phyloP scores from a whole-genome alignment of 768 basidiomycete genomes.

The Tulasnella sp. region DNA sequence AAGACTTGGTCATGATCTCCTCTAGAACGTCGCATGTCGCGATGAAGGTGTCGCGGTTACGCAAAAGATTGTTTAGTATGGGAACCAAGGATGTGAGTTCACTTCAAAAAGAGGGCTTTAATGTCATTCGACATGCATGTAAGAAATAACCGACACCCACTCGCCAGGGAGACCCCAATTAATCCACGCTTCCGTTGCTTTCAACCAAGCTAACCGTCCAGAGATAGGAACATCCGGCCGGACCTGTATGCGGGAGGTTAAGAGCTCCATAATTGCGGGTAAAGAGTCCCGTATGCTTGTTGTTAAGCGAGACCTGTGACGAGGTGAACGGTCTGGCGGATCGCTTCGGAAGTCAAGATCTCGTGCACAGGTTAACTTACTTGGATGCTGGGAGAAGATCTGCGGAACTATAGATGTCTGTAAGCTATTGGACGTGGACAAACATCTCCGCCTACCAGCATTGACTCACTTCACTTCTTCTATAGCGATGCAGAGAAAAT shows the following conservation, averaged over 20 bases:
- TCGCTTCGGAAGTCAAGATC: too few relatives aligned
- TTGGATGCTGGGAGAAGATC: conserved; percentile 64
- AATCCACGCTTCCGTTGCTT: conserved; percentile 65
- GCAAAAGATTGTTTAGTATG: conserved; percentile 49
- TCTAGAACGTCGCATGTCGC: conserved; percentile 61
- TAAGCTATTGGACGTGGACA: too few relatives aligned
- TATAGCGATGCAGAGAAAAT: conserved; percentile 72
- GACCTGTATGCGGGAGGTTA: conserved; percentile 36
- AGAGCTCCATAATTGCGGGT: conserved; percentile 58
- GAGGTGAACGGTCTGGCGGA: too few relatives aligned
- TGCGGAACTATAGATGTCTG: conserved; percentile 38
- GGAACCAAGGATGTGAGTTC: conserved; percentile 48
- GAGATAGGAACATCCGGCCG: conserved; percentile 25
- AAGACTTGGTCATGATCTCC: conserved; percentile 67
- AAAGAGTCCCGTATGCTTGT: conserved; percentile 57
- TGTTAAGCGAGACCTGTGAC: conserved; percentile 56
- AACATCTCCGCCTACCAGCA: too few relatives aligned
- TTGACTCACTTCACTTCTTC: conserved; percentile 52
- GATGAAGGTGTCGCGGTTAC: conserved; percentile 43
- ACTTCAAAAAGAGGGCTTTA: conserved; percentile 29
- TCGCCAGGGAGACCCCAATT: conserved; percentile 49
- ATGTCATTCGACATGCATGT: conserved; percentile 7
- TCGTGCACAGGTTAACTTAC: too few relatives aligned
- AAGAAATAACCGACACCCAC: conserved; percentile 33
- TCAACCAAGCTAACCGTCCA: conserved; percentile 11